Conservation (phyloP, 2,329 filamentous ascomycete species). For the Simplicillium sp. region DNA sequence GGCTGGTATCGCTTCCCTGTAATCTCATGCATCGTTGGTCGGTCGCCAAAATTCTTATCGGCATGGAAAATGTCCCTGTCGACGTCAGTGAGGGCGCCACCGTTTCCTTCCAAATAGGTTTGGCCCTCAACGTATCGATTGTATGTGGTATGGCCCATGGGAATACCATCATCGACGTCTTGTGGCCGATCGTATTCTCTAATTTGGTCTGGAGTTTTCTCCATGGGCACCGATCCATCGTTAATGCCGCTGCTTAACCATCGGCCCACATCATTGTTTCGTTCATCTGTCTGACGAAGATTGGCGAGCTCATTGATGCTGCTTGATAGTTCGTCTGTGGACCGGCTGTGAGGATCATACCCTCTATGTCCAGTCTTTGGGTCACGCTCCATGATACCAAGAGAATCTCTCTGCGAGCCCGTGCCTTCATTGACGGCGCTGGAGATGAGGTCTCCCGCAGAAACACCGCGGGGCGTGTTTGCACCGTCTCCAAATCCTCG, state of each 20-base stretch:
- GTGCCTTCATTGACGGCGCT: constrained; percentile 13
- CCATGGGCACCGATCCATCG: constrained; percentile 14
- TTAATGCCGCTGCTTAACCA: constrained; percentile 35
- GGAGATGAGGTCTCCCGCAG: constrained; percentile 30
- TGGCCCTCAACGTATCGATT: constrained; percentile 40
- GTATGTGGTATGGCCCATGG: constrained; percentile 35
- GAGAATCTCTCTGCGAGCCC: constrained; percentile 21
- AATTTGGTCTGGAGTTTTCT: constrained; percentile 15
- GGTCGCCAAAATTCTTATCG: constrained; percentile 38
- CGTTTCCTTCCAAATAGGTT: constrained; percentile 35
- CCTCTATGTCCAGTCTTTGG: constrained; percentile 31
- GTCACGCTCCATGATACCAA: constrained; percentile 31
- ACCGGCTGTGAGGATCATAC: constrained; percentile 35
- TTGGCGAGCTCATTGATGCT: constrained; percentile 40
- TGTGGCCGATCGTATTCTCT: constrained; percentile 11
- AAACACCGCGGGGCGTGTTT: constrained; percentile 23
- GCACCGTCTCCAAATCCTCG: constrained; percentile 27
- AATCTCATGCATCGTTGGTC: constrained; percentile 37
- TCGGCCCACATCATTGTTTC: constrained; percentile 37
- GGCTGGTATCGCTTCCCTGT: constrained; percentile 31
- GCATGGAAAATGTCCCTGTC: constrained; percentile 42
- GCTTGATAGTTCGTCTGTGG: constrained; percentile 27
- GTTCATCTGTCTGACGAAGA: constrained; percentile 30
- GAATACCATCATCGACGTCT: constrained; percentile 32
- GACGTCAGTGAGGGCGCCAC: constrained; percentile 30